Conservation (phyloP, 257 asterid genomes). For the Gynochthodes officinalis region DNA sequence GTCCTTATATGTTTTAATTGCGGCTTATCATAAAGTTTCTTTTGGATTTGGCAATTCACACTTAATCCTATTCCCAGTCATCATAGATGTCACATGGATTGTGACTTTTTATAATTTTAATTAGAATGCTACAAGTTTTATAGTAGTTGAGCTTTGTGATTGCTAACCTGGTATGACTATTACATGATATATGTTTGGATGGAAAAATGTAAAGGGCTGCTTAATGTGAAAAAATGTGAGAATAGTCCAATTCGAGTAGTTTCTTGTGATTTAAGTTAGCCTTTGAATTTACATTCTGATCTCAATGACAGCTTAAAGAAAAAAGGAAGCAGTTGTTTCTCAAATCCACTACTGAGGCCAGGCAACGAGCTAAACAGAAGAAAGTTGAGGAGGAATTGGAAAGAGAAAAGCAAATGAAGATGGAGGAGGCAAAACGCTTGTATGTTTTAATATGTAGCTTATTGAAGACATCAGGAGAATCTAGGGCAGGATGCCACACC, state of each 20-base stretch:
- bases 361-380: constrained; percentile 87
- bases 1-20: not conserved
- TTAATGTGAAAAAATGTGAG: not conserved
- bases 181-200: not conserved
- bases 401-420: constrained; percentile 73
- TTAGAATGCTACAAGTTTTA: not conserved
- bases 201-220: not conserved
- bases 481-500: not conserved
- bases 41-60: not conserved
- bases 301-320: constrained; percentile 64
- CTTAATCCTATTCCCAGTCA: not conserved
- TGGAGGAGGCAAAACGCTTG: constrained; percentile 94
- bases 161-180: not conserved
- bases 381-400: constrained; percentile 85
- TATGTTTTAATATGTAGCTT: constrained; percentile 29
- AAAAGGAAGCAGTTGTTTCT: constrained; percentile 78
- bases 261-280: not conserved
- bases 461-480: not conserved
- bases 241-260: not conserved
- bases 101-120: not conserved
- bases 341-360: constrained; percentile 79
- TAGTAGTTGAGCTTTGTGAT: not conserved
- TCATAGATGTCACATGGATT: constrained; percentile 7
- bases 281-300: constrained; percentile 7
- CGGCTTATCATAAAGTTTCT: not conserved